These are phyloP conservation scores for Psilocybe mexicana DNA, from an alignment of 1,284 basidiomycete genomes.

Conservation along the genomic window DNA sequence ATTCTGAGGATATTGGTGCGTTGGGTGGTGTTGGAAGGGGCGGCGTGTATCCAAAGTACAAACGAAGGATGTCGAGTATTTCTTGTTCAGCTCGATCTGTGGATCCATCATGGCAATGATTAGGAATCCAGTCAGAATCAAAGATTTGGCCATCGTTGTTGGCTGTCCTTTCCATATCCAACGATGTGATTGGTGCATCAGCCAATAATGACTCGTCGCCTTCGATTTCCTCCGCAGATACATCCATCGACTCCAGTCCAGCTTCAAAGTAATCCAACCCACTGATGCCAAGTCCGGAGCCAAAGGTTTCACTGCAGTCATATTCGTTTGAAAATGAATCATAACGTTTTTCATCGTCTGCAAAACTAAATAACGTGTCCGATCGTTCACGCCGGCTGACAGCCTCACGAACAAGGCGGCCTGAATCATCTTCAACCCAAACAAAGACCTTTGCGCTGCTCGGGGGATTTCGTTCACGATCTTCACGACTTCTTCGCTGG, in stretches of 20 bases:
- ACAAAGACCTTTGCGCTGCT: background rate
- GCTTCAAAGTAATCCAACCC: background rate
- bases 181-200: too few species aligned
- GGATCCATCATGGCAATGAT: background rate
- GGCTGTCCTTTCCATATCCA: too few species aligned
- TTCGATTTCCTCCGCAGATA: too few species aligned
- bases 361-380: background rate
- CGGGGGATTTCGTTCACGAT: background rate
- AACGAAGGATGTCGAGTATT: background rate
- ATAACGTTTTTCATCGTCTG: background rate
- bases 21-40: background rate
- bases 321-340: background rate
- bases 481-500: background rate
- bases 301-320: background rate
- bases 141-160: too few species aligned
- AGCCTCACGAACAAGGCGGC: background rate
- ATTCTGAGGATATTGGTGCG: background rate
- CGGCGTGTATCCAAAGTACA: conserved; percentile 2
- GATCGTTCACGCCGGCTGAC: background rate
- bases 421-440: background rate
- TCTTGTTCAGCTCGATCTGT: background rate
- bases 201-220: too few species aligned
- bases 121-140: background rate
- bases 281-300: background rate
- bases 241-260: background rate